phyloP scores from a whole-genome alignment of 306 rosid species.

The Trifolium repens region DNA sequence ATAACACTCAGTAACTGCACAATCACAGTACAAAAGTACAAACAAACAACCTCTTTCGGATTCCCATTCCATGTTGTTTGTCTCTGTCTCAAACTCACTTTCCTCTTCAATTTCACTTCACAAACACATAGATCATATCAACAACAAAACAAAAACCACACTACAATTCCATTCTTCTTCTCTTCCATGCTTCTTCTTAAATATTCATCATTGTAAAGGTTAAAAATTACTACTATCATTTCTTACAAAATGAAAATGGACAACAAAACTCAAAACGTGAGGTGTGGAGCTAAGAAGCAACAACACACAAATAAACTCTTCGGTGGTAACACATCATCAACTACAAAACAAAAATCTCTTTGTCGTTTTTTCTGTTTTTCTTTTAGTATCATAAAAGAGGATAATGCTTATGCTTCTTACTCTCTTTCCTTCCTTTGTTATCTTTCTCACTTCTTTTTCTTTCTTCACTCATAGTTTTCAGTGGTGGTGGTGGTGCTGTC shows the following conservation, averaged over 20 bases:
- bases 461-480: conserved; percentile 36
- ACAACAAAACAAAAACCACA: conserved; percentile 10
- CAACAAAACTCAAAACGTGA: conserved; percentile 59
- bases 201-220: not conserved
- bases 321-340: conserved; percentile 50
- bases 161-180: not conserved
- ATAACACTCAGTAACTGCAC: not conserved
- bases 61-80: conserved; percentile 4
- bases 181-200: not conserved
- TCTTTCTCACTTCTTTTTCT: conserved; percentile 7
- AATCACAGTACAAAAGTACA: not conserved
- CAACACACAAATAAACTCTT: conserved; percentile 46
- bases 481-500: not conserved
- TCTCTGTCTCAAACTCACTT: conserved; percentile 19
- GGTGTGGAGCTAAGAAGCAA: conserved; percentile 64
- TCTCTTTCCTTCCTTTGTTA: conserved; percentile 14
- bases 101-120: conserved; percentile 1
- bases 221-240: not conserved
- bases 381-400: conserved; percentile 44
- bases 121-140: not conserved
- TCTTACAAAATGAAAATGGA: conserved; percentile 43
- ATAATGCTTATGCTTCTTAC: conserved; percentile 45
- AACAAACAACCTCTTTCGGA: conserved; percentile 17
- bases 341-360: conserved; percentile 52
- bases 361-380: conserved; percentile 58